Base-by-base conservation (phyloP, 2,329 filamentous ascomycete genomes). In the Parastagonospora nodorum region DNA sequence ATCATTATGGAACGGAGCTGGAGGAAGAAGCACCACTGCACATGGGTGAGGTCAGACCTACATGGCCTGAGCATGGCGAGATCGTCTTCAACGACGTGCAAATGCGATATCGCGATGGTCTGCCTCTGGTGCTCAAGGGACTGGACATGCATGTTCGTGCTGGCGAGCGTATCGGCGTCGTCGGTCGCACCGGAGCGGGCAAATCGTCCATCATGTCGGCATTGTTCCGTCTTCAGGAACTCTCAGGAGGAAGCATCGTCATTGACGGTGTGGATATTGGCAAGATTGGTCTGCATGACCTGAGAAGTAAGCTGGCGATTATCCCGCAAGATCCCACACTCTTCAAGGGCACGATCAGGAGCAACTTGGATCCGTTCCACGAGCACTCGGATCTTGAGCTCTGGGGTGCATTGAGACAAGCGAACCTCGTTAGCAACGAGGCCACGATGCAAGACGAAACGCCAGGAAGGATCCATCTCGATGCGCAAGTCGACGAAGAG, bases 21-120 rank as follows among this genome's bases (percentile, higher is more conserved):
- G 92, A 96, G 57, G 88, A 96, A 69, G 94, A 97, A 73, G 90
- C 93, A 0, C 90, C 92, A 0, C 80, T 92, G 1, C 89, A 92
- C 64, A 87, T 90, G 30, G 75, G 73, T 37, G 84, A 92, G 5
- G 84, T 96, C 2, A 84, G 85, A 14, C 77, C 84, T 1, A 82
- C 81, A 15, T 99, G 94, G 94, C 94, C 94, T 0, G 87, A 95
- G 65, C 85, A 85, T 61, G 94, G 93, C 27, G 89, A 92, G 68
- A 80, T 81, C 53, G 61, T 76, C 40, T 81, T 81, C 60, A 67
- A 79, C 46, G 71, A 80, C 28, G 78, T 80, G 2, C 69, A 80
- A 48, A 80, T 81, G 78, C 77, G 78, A n/a, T 81, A 81, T 63
- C 75, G 79, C 43, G 73, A 65, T 2, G 78, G 78, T 8, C 65